Conservation (phyloP, 1,139 yeast species). For the Hansenula lynferdii region DNA sequence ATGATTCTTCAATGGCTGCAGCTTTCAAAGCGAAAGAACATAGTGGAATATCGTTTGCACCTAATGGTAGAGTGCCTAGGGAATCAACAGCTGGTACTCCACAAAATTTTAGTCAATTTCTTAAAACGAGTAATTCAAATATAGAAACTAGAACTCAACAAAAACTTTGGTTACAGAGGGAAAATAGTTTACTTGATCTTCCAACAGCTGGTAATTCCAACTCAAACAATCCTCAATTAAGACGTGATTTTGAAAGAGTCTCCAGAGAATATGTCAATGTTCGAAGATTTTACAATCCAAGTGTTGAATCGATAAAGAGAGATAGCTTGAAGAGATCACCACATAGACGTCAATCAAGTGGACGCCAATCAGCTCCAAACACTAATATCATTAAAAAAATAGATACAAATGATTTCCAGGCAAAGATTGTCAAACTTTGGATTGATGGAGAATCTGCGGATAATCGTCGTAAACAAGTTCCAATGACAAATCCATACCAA, state of each 20-base stretch:
- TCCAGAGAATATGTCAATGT: conserved; percentile 71
- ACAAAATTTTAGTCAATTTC: conserved; percentile 30
- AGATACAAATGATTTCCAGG: conserved; percentile 14
- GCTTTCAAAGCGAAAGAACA: conserved; percentile 10
- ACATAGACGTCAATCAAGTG: neutral
- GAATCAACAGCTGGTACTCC: conserved; percentile 15
- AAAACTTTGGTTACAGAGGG: conserved; percentile 77
- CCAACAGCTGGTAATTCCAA: conserved; percentile 9
- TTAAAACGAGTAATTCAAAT: conserved; percentile 29
- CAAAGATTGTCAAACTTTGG: conserved; percentile 20
- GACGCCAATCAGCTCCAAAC: neutral
- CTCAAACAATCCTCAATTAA: conserved; percentile 45
- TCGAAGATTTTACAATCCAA: conserved; percentile 64
- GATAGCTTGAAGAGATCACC: conserved; percentile 12
- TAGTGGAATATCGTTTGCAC: neutral
- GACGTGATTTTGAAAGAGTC: conserved; percentile 72
- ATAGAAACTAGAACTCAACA: conserved; percentile 77
- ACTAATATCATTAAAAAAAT: conserved; percentile 4
- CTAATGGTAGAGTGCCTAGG: neutral
- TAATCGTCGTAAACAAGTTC: neutral
- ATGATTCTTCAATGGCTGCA: conserved; percentile 11
- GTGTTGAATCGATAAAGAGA: conserved; percentile 56
- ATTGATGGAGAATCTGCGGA: conserved; percentile 11
- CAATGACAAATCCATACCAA: no score
- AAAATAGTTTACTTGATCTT: conserved; percentile 60